Evolutionary conservation across 768 basidiomycete species (phyloP), one percentile per base, ranked within the genome.

Genomic region (Chalciporus sphaerocephalus): DNA sequence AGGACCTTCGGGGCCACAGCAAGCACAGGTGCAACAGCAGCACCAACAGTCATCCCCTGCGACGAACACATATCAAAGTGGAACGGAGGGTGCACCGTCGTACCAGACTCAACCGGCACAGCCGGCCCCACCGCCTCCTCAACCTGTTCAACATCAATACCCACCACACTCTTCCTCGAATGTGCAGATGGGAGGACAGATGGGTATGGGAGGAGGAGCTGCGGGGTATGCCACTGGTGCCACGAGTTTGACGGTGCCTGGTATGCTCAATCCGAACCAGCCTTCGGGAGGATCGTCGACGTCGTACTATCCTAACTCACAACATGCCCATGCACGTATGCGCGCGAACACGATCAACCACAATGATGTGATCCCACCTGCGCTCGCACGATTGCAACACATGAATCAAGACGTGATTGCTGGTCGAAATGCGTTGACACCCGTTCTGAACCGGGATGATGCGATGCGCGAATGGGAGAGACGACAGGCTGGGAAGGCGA

Each of bases 381-480:
- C 95, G 32, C 74, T 99, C 20, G 92, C 92, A 18, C 78, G 91
- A 25, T 67, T 94, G 51, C 86, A 90, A 44, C 90, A 92, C 22
- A 91, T 92, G 86, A 88, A 87, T 50, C 83, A 86, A 67, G 87
- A 86, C 64, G 81, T 83, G 58, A 85, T 83, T 53, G 79, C 71
- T 40, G 60, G 60, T 3, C 75, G 91, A 43, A 90, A 91, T 56
- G 87, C 90, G 17, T 65, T 96, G 64, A 96, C 92, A 12, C 95
- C 95, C 2, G 93, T 96, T 23, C 69, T 98, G 53, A 94, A 95
- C 56, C 78, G 95, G 42, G 95, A 98, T 54, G 95, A 99, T 52
- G 87, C 90, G 35, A 87, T 92, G 74, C 80, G 86, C 34, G 95
- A 97, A 68, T 98, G 95, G 95, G 96, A 98, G 67, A 69, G 92